Percentiles rank a stretch among this genome's conserved stretches.
Evolutionary conservation across 2,329 filamentous ascomycete genomes (phyloP).

Genomic region (Atkinsonella hypoxylon): DNA sequence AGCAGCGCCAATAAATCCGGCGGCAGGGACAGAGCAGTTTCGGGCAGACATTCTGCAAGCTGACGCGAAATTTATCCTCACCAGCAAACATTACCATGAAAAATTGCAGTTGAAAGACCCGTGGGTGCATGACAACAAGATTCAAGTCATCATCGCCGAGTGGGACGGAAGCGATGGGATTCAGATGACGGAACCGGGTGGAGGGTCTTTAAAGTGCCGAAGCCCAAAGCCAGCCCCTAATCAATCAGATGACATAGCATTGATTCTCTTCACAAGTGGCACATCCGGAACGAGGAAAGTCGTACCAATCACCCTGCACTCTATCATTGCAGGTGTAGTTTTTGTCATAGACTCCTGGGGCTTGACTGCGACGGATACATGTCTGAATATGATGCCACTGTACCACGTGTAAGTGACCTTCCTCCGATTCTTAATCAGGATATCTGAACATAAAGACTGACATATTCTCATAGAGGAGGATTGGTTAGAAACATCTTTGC

Average conservation of each 20-base stretch:
- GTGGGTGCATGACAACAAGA: conserved; percentile 19
- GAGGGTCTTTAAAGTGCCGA: conserved; percentile 4
- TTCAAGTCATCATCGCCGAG: conserved; percentile 27
- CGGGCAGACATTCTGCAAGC: conserved; percentile 36
- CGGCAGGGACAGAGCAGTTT: conserved; percentile 37
- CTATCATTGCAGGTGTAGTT: conserved; percentile 36
- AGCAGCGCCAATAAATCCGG: conserved; percentile 38
- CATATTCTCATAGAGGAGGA: conserved; percentile 27
- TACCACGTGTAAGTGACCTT: conserved; percentile 38
- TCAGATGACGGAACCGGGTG: conserved; percentile 12
- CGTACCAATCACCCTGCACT: conserved; percentile 38
- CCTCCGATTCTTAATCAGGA: no score
- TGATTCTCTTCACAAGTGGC: conserved; percentile 45
- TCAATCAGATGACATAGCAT: conserved; percentile 31
- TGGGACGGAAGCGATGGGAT: conserved; percentile 26
- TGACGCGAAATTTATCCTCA: conserved; percentile 33
- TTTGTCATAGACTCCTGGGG: conserved; percentile 43
- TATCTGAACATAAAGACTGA: background rate
- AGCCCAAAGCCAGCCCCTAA: conserved; percentile 21
- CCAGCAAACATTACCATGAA: conserved; percentile 26
- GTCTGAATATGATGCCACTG: conserved; percentile 48
- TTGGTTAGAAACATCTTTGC: conserved; percentile 43
- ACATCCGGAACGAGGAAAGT: conserved; percentile 48
- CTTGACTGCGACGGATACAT: conserved; percentile 32
- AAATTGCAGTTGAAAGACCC: conserved; percentile 23